Conservation (phyloP, 306 rosid species). For the Oxytropis ochrocephala region DNA sequence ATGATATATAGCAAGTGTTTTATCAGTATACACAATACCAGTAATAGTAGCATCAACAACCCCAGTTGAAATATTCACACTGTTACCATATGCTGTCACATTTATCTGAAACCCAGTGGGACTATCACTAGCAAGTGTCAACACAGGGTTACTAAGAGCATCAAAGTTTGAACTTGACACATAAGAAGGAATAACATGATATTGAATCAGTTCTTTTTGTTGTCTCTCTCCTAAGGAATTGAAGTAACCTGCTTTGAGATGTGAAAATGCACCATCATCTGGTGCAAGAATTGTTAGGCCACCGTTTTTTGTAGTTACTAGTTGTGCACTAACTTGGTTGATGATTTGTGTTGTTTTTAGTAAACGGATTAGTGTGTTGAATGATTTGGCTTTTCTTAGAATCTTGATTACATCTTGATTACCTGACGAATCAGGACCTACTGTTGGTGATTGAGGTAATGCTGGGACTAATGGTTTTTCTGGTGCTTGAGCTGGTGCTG, state of each 20-base stretch:
- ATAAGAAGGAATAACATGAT: constrained; percentile 43
- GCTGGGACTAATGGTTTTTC: constrained; percentile 34
- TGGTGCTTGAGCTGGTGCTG: constrained; percentile 23
- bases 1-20: constrained; percentile 54
- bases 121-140: constrained; percentile 49
- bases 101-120: constrained; percentile 41
- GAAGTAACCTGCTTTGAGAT: constrained; percentile 52
- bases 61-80: constrained; percentile 54
- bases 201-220: constrained; percentile 48
- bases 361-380: constrained; percentile 45
- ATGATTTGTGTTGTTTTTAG: constrained; percentile 52
- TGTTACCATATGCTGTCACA: constrained; percentile 52
- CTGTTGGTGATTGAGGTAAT: constrained; percentile 23
- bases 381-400: constrained; percentile 48
- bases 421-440: constrained; percentile 19
- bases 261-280: constrained; percentile 46
- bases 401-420: constrained; percentile 45
- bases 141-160: constrained; percentile 49
- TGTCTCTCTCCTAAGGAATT: constrained; percentile 41
- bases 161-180: constrained; percentile 53
- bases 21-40: constrained; percentile 51
- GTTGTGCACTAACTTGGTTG: constrained; percentile 48
- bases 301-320: constrained; percentile 35
- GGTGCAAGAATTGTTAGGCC: constrained; percentile 54
- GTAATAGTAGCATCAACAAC: constrained; percentile 43